Conservation (phyloP, 1,139 yeast species). For the Trichomonascaceae sp. region DNA sequence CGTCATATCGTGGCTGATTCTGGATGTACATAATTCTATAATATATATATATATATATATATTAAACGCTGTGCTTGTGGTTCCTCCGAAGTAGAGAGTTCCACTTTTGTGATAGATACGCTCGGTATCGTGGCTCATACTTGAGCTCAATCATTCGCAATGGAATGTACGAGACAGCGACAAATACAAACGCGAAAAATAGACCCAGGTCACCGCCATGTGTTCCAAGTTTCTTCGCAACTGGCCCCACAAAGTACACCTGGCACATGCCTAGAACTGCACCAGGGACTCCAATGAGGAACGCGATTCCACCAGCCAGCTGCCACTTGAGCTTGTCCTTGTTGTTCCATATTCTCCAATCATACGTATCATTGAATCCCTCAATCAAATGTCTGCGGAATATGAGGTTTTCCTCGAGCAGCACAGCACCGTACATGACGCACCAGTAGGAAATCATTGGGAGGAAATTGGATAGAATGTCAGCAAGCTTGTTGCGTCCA, state of each 20-base stretch:
- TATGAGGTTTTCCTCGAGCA: conserved; percentile 61
- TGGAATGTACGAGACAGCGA: conserved; percentile 51
- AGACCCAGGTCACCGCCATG: conserved; percentile 70
- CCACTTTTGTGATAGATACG: too few relatives aligned
- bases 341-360: conserved; percentile 59
- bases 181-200: conserved; percentile 66
- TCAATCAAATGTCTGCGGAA: conserved; percentile 45
- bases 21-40: too few relatives aligned
- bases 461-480: conserved; percentile 71
- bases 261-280: conserved; percentile 79
- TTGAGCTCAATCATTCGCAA: conserved; percentile 44
- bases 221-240: conserved; percentile 43
- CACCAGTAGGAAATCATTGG: conserved; percentile 96
- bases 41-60: too few relatives aligned
- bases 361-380: conserved; percentile 15
- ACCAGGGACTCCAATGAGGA: conserved; percentile 54
- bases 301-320: conserved; percentile 48
- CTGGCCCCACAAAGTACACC: conserved; percentile 61
- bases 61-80: too few relatives aligned
- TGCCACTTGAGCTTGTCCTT: conserved; percentile 44
- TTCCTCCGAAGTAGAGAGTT: too few relatives aligned
- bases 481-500: conserved; percentile 64
- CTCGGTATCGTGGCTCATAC: too few relatives aligned
- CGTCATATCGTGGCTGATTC: too few relatives aligned
- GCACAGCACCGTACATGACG: conserved; percentile 60